phyloP scores from a whole-genome alignment of 352 stramenopile species.

The Globisporangium heterothallicum region DNA sequence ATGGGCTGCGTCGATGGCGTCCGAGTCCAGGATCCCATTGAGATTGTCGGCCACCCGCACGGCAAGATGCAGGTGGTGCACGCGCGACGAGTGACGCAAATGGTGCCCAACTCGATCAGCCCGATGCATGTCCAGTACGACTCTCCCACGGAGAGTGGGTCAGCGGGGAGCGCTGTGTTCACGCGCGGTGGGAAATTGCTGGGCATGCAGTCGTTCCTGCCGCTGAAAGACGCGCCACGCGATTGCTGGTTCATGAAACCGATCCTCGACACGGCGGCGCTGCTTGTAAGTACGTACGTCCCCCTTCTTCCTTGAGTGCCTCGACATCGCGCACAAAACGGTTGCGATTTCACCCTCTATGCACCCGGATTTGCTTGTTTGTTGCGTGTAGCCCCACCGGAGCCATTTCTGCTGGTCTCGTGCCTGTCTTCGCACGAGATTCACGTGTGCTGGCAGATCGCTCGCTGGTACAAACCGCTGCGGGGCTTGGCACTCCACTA shows the following conservation, averaged over 20 bases:
- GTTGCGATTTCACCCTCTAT: neutral
- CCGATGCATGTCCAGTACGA: constrained; percentile 44
- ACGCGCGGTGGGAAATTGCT: constrained; percentile 54
- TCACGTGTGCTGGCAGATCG: constrained; percentile 56
- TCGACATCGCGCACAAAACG: too few species aligned
- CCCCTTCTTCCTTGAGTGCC: neutral
- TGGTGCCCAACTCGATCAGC: constrained; percentile 51
- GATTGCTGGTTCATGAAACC: constrained; percentile 50
- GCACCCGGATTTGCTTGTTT: neutral
- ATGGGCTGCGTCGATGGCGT: constrained; percentile 35
- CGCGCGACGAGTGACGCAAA: constrained; percentile 21
- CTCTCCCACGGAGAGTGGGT: constrained; percentile 30
- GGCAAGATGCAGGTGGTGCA: constrained; percentile 51
- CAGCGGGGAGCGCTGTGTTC: constrained; percentile 40
- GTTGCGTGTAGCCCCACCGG: constrained; percentile 30
- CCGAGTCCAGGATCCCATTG: constrained; percentile 20
- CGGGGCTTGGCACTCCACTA: constrained; percentile 33
- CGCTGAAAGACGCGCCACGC: constrained; percentile 26
- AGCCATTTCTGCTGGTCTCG: constrained; percentile 52
- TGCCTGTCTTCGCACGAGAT: constrained; percentile 34
- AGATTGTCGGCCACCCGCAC: constrained; percentile 58
- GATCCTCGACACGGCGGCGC: constrained; percentile 34
- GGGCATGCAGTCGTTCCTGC: constrained; percentile 37
- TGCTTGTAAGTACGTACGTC: constrained; percentile 57
- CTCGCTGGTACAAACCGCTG: constrained; percentile 34